Conservation (phyloP, 495 filamentous ascomycete species). For the Penicillium turbatum region DNA sequence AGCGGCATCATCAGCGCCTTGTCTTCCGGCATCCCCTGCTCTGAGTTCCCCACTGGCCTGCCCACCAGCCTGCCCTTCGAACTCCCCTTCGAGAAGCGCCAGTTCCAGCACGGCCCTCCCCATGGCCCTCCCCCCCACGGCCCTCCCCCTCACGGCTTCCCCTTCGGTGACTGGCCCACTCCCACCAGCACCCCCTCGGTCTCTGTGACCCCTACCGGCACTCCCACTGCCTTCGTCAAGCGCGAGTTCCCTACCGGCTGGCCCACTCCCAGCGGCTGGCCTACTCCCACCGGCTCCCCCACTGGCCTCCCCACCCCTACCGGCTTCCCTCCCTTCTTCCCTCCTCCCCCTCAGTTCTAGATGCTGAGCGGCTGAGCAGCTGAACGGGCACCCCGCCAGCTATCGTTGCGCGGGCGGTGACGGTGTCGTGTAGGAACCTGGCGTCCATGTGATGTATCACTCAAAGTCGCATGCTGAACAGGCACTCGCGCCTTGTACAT, state of each 20-base stretch:
- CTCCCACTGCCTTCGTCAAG: neutral
- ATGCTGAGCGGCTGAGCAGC: neutral
- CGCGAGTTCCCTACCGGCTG: neutral
- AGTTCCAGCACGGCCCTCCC: neutral
- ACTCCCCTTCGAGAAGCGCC: neutral
- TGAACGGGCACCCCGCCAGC: neutral
- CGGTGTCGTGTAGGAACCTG: neutral
- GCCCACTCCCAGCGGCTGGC: neutral
- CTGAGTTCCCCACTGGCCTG: neutral
- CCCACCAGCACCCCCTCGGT: neutral
- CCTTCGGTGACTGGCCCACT: neutral
- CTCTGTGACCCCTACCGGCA: neutral
- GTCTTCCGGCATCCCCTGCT: slow-evolving; percentile 1
- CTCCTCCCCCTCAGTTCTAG: neutral
- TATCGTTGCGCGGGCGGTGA: neutral
- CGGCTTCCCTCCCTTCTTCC: neutral
- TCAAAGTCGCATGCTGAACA: neutral
- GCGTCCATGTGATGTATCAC: neutral
- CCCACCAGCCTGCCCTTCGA: neutral
- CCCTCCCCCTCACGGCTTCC: neutral
- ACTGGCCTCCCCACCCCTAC: neutral
- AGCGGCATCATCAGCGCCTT: neutral
- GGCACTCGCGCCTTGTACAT: neutral
- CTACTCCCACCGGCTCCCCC: neutral
- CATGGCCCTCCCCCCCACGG: neutral